phyloP scores from a whole-genome alignment of 2,329 filamentous ascomycete species.

The Sporothrix brasiliensis region DNA sequence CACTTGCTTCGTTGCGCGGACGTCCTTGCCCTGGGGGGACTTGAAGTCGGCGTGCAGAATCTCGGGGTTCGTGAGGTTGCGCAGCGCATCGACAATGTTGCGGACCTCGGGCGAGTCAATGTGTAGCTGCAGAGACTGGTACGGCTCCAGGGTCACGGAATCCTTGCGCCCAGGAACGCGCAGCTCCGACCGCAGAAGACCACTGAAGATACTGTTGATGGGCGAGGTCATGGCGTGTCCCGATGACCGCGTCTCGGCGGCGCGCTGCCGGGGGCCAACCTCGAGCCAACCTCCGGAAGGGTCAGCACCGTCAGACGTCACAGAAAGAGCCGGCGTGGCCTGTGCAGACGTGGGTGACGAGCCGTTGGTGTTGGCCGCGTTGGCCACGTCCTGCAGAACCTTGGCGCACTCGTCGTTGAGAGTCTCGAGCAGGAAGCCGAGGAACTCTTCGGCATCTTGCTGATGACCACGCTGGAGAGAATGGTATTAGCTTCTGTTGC shows the following conservation, averaged over 20 bases:
- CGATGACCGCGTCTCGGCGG: conserved; percentile 82
- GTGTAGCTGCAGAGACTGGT: conserved; percentile 91
- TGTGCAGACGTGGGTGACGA: conserved; percentile 48
- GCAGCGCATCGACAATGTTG: conserved; percentile 90
- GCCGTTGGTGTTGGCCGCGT: conserved; percentile 46
- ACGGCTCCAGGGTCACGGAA: conserved; percentile 90
- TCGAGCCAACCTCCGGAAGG: conserved; percentile 71
- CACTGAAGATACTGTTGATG: conserved; percentile 92
- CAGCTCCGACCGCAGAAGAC: conserved; percentile 85
- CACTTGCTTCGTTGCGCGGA: conserved; percentile 86
- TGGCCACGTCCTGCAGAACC: conserved; percentile 63
- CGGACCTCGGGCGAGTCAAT: conserved; percentile 85
- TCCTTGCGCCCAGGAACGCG: conserved; percentile 83
- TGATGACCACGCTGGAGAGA: conserved; percentile 77
- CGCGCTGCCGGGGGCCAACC: conserved; percentile 87
- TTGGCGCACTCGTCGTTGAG: conserved; percentile 89
- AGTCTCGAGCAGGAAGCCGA: conserved; percentile 88
- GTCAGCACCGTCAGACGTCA: conserved; percentile 40
- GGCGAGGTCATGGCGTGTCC: conserved; percentile 75
- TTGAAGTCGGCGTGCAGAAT: conserved; percentile 83
- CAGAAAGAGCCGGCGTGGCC: conserved; percentile 47
- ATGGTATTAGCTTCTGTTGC: not conserved
- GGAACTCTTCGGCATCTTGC: conserved; percentile 96
- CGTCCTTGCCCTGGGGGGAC: conserved; percentile 73
- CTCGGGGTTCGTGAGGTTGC: conserved; percentile 80